These are phyloP conservation scores for Podaxis sp. DNA, from an alignment of 768 basidiomycete species.

Conservation along the genomic window DNA sequence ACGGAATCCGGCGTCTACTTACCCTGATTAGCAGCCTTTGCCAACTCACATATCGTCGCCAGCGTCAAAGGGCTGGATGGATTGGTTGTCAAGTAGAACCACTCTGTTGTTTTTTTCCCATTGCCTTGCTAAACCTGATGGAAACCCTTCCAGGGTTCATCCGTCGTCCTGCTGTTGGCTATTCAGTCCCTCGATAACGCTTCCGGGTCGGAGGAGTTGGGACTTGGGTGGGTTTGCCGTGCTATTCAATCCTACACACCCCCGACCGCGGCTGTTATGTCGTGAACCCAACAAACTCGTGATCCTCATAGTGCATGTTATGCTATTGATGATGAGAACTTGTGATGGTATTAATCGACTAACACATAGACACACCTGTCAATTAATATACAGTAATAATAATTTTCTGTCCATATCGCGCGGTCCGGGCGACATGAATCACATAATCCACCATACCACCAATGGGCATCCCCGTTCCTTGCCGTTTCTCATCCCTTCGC, in stretches of 20 bases:
- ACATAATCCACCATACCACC: background rate
- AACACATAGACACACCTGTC: no score
- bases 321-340: no score
- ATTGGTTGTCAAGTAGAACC: constrained; percentile 1
- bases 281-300: background rate
- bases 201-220: constrained; percentile 5
- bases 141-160: background rate
- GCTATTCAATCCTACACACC: background rate
- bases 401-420: background rate
- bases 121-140: background rate
- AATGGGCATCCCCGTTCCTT: background rate
- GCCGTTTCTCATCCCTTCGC: background rate
- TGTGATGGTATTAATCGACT: no score
- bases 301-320: background rate
- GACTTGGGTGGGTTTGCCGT: background rate
- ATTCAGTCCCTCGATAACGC: background rate
- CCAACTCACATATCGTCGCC: background rate
- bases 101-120: background rate
- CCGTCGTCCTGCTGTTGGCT: background rate
- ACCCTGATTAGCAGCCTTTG: background rate
- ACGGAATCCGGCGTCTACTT: background rate
- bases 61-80: background rate
- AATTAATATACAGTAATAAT: background rate
- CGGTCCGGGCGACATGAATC: constrained; percentile 9
- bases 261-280: background rate